phyloP scores from a whole-genome alignment of 768 basidiomycete species.

The Naganishia kalamii region DNA sequence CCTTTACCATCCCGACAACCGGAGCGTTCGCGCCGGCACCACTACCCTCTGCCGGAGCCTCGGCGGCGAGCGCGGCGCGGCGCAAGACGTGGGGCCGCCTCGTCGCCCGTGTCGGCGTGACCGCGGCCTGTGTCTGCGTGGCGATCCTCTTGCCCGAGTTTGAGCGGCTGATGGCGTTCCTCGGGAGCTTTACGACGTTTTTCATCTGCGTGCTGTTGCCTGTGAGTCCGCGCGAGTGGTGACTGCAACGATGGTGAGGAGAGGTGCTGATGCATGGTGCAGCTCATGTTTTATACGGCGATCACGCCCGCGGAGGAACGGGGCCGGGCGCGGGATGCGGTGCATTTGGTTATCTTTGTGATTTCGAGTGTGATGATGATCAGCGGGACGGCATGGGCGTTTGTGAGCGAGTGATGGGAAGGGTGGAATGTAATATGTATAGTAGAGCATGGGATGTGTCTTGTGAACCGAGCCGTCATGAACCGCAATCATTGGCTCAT shows the following conservation, averaged over 20 bases:
- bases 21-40: constrained; percentile 34
- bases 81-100: constrained; percentile 35
- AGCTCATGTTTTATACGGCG: constrained; percentile 39
- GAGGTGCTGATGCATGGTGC: neutral
- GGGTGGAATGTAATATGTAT: neutral
- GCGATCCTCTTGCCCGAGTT: constrained; percentile 76
- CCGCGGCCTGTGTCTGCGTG: constrained; percentile 58
- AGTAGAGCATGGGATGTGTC: no score
- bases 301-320: constrained; percentile 28
- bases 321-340: neutral
- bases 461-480: no score
- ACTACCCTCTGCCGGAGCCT: neutral
- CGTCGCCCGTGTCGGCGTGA: constrained; percentile 58
- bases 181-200: constrained; percentile 81
- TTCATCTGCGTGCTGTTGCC: constrained; percentile 72
- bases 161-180: constrained; percentile 67
- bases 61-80: constrained; percentile 16
- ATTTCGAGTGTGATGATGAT: constrained; percentile 61
- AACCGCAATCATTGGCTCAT: no score
- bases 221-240: constrained; percentile 49
- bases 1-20: constrained; percentile 31
- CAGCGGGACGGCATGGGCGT: constrained; percentile 69
- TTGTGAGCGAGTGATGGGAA: constrained; percentile 43
- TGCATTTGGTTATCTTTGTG: constrained; percentile 57
- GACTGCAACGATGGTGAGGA: neutral